Base-by-base conservation (phyloP, 2,329 filamentous ascomycete genomes). In the Colletotrichum navitas region DNA sequence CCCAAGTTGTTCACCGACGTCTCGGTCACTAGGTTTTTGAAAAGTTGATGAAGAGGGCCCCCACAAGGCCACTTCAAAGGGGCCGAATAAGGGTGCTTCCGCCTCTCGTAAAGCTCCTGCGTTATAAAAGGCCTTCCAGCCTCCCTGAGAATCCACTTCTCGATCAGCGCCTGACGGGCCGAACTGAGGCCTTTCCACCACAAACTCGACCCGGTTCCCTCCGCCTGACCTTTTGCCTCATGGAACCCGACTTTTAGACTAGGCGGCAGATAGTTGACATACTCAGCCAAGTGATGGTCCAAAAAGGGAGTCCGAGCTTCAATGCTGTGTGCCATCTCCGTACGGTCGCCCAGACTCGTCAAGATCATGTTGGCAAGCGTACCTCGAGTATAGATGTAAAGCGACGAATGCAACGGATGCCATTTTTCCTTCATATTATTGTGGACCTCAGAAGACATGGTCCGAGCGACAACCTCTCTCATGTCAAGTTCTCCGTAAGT, bases 121-220 rank as follows among this genome's bases (percentile, higher is more conserved):
- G 85, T 86, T 64, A 88, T 82, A 18, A 70, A 72, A 2, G 66
- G 66, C 34, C 47, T 70, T 7, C 49, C 70, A 11, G 70, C 86
- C 73, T 89, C 83, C 4, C 84, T 83, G 1, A 88, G 79, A 55
- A 88, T 82, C 80, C 83, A 86, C 72, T 88, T 87, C 76, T 88
- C 85, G 2, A 75, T 76, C 47, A 85, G 79, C 0, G 74, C 68
- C 7, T 75, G 74, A 16, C 75, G 59, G 11, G 58, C 67, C 24
- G 70, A 54, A 6, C 70, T 71, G 14, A 56, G 39, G 21, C 63
- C 72, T 56, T 67, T 74, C 70, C 54, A 74, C 69, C 69, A 72
- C 36, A 69, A 5, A n/a, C 69, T 72, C 24, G 59, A 41, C 4
- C 69, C 69, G 1, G 69, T 72, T 6, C 69, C 69, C 24, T 60